Base-by-base conservation (phyloP, 208 protist species). In the Crithidia mellificae region DNA sequence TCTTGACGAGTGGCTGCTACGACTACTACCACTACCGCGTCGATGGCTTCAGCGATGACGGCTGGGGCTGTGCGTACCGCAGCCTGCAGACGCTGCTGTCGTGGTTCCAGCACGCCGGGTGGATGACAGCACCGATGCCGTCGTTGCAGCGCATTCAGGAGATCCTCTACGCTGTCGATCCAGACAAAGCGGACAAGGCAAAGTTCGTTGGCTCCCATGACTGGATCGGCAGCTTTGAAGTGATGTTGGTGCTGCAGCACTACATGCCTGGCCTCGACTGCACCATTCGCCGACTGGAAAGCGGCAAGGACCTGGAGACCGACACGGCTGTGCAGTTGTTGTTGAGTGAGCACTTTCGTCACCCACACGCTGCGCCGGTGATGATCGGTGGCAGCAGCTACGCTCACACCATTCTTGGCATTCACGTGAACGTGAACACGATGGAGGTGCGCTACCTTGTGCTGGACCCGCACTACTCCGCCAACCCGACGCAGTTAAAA, bases 321-420 rank as follows among this genome's bases (percentile, higher is more conserved):
- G 87, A 98, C 64, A 62, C 84, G 6, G 68, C 67, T 6, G 74
- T 96, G 52, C 83, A 93, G 55, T 34, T 75, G 27, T 52, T 84
- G 25, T 61, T 98, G 41, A 65, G 80, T 6, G 68, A 82, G 58
- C 97, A 98, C 74, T 98, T 98, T 61, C 66, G 67, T 20, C 34
- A 84, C 24, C 81, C 70, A 1, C 58, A 86, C 43, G 91, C 94
- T 2, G 84, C 78, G 7, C 97, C 97, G 3, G 82, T 98, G 14
- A 98, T 98, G 97, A 98, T 98, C 74, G 97, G 97, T 22, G 95
- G 95, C 41, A 96, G 95, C 62, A 94, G 89, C 50, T 92, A 98
- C 61, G 97, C 97, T 2, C 96, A 98, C 68, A 98, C 97, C 17
- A 86, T 98, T 29, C 66, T 98, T 7, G 97, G 97, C 46, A 69